Base-by-base conservation (phyloP, 768 basidiomycete species). In the Serendipita sp. region DNA sequence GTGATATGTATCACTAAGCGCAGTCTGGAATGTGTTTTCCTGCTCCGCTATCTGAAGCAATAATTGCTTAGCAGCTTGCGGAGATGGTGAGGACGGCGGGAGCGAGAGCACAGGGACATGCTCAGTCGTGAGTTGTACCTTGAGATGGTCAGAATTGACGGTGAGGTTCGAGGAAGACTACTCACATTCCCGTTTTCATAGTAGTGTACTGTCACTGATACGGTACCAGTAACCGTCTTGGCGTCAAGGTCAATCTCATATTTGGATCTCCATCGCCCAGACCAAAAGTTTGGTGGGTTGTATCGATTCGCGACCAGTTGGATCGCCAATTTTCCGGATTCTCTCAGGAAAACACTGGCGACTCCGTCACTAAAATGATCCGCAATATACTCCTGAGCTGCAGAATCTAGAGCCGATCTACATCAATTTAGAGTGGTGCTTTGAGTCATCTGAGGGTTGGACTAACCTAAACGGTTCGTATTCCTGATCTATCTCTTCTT, bases 261-360 rank as follows among this genome's bases (percentile, higher is more conserved):
- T 68, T 86, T 81, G 3, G 92, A 93, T 44, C 94, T 83, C 95
- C 95, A 98, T 72, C 93, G 79, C 38, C 95, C 95, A 34, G 93
- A 88, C 95, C 95, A 98, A 76, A 81, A 97, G 74, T 97, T 97
- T 23, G 82, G 75, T 0, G 91, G 88, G 71, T 95, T 97, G 75
- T 97, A 97, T 72, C 93, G 91, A 73, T 96, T 95, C 18, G 91
- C 88, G n/a, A 95, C 93, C 64, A 96, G 76, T 71, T 93, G 89
- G 47, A 96, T 73, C 15, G 81, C 78, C 70, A 83, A 93, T 60
- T 75, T 76, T 18, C 72, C 77, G 18, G 65, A 32, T 41, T 75
- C 74, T 2, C 78, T 77, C 2, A 86, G 76, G 70, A 91, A 90
- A 7, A 90, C 83, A 44, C 88, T 82, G 0, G 81, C 76, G 41